Evolutionary conservation across 2,329 filamentous ascomycete genomes (phyloP), one percentile per base, ranked within the genome.

Genomic region (Chrysosporium keratinophilum): DNA sequence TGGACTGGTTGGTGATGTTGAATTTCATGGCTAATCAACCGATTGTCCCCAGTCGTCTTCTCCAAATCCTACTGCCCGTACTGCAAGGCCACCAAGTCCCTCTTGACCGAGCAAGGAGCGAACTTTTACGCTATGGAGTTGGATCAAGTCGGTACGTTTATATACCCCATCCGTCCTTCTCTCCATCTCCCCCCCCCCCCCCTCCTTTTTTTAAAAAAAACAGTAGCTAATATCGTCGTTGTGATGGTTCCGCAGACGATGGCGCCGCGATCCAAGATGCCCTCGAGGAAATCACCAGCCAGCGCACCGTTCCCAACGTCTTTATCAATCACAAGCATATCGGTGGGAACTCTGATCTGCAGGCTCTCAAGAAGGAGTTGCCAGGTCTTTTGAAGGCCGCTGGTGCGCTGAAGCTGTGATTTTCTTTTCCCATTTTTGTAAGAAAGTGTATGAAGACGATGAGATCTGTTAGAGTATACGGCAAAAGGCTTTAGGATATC

Each of bases 21-120:
- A 7, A 7, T 4, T 28, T 28, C 3, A 28, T 37, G n/a, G n/a
- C 11, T 37, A 37, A 12, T 12, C 2, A 3, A 4, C 3, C n/a
- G n/a, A 5, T 37, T 12, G n/a, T 12, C 7, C 3, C 17, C 49
- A 87, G 87, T 93, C 64, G 87, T 98, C 69, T 98, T 98, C 80
- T 90, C 85, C 74, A 98, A 98, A 78, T 88, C 85, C 14, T 95
- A 88, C 76, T 98, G 93, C 80, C 89, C 90, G 11, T 94, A 95
- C 80, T 97, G 91, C 79, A 78, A 74, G 55, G 77, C 83, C 56
- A 82, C 85, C 62, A 97, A 97, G 82, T 66, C 77, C 54, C 77
- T 88, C 49, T 76, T 98, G 63, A 80, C 77, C 65, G 76, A 81
- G 55, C 63, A 82, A 55, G 82, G 83, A 60, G 87, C 87, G 57